Percentiles rank a stretch among this genome's conserved stretches.
These are phyloP conservation scores for Sugiyamaella floridensis DNA, from an alignment of 805 yeast genomes.

Conservation along the genomic window DNA sequence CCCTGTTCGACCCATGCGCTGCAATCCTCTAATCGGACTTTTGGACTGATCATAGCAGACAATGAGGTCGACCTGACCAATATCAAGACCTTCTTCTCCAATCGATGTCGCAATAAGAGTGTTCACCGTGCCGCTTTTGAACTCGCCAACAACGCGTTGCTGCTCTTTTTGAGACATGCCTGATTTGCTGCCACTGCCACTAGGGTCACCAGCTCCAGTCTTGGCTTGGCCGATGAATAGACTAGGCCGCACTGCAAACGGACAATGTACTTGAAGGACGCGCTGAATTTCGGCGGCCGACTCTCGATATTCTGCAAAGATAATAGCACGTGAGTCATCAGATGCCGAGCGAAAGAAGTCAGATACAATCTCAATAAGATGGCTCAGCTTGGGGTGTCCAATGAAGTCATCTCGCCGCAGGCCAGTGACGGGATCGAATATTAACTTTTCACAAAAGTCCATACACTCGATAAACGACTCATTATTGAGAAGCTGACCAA, in stretches of 20 bases:
- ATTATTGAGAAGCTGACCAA: constrained; percentile 55
- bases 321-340: constrained; percentile 56
- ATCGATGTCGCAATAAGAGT: constrained; percentile 91
- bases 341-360: constrained; percentile 41
- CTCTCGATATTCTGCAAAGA: constrained; percentile 83
- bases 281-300: constrained; percentile 84
- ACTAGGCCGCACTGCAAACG: constrained; percentile 52
- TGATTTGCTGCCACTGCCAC: constrained; percentile 13
- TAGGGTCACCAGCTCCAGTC: constrained; percentile 9
- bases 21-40: constrained; percentile 88
- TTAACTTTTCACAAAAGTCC: constrained; percentile 13
- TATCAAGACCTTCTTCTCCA: constrained; percentile 98
- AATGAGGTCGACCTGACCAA: constrained; percentile 94
- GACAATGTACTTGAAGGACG: constrained; percentile 34
- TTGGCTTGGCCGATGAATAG: constrained; percentile 78
- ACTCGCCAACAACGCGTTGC: constrained; percentile 65
- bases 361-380: constrained; percentile 48
- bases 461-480: constrained; percentile 32
- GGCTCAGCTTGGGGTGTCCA: constrained; percentile 70
- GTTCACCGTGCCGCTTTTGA: constrained; percentile 65
- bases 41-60: constrained; percentile 89
- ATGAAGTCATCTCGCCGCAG: constrained; percentile 23
- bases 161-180: constrained; percentile 83
- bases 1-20: constrained; percentile 98
- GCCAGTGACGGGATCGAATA: constrained; percentile 24